Base-by-base conservation (phyloP, 2,329 filamentous ascomycete species). In the Xylariaceae sp. region DNA sequence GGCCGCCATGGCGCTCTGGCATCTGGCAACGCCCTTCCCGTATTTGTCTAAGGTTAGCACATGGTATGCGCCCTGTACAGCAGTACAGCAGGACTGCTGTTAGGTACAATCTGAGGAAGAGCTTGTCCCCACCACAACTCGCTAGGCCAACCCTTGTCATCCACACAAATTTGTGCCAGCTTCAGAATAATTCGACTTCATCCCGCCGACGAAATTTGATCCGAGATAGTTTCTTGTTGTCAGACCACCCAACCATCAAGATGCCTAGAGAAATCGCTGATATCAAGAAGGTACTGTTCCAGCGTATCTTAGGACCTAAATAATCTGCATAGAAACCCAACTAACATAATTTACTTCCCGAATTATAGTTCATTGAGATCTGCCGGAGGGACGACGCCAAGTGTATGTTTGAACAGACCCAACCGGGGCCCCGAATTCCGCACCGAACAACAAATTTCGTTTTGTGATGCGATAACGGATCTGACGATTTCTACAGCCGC, bases 331-430 rank as follows among this genome's bases (percentile, higher is more conserved):
- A 33, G 31, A 24, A 9, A 16, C 48, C 55, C 46, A 57, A n/a
- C n/a, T n/a, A n/a, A n/a, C n/a, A n/a, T 62, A 66, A 50, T 64
- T 56, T 24, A 7, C 21, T 24, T 24, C 11, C 26, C 5, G 13
- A 42, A 41, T 68, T 34, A n/a, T 69, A 95, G 81, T 98, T 98
- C 87, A 94, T 98, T 72, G 92, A 97, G 85, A 95, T 98, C 81
- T 95, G 87, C 83, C 85, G 90, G 74, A 86, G 92, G 71, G 94
- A 95, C 80, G 94, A 98, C 83, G 92, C 92, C 69, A 94, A 86
- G 68, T 95, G 92, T 98, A 86, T 65, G 88, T n/a, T n/a, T 89
- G 44, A 38, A 51, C 39, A 38, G 24, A 32, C 40, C 17, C 40
- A 32, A 43, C 9, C 29, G 17, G 19, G 36, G 31, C 8, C 13